A percentile compares a stretch with the other conserved stretches of the same genome.
Evolutionary conservation across 1,284 basidiomycete species (phyloP).

Genomic region (Melanopsichium pennsylvanicum): DNA sequence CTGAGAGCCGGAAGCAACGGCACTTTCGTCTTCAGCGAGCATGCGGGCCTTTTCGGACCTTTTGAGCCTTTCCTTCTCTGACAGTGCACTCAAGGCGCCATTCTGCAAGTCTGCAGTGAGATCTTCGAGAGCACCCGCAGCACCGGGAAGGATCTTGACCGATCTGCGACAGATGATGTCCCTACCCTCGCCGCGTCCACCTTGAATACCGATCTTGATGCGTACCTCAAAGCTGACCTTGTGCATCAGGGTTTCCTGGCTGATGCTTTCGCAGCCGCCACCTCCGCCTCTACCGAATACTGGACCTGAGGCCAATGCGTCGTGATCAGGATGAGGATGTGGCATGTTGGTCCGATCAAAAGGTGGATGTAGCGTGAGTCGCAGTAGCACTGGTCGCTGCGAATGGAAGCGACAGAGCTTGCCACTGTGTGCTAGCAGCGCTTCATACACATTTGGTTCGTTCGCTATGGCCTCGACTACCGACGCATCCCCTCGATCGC

Average conservation of each 20-base stretch:
- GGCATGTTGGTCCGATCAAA: conserved; percentile 58
- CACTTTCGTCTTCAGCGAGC: conserved; percentile 4
- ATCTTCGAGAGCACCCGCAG: conserved; percentile 43
- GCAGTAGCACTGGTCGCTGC: conserved; percentile 49
- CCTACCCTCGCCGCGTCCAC: conserved; percentile 36
- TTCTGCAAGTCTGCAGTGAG: not conserved
- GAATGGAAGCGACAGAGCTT: conserved; percentile 63
- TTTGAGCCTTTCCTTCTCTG: conserved; percentile 34
- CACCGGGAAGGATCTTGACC: conserved; percentile 56
- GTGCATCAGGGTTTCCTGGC: conserved; percentile 61
- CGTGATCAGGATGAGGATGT: conserved; percentile 61
- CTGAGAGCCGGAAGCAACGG: conserved; percentile 17
- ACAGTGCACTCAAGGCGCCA: not conserved
- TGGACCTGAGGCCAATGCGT: conserved; percentile 50
- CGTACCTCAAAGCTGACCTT: conserved; percentile 58
- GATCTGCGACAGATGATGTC: conserved; percentile 48
- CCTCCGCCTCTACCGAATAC: conserved; percentile 54
- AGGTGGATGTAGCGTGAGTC: conserved; percentile 57
- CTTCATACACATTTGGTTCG: conserved; percentile 30
- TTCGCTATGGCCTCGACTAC: not conserved
- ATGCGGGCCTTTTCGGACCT: conserved; percentile 38
- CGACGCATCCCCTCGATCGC: not conserved
- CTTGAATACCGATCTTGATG: conserved; percentile 51
- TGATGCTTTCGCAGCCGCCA: conserved; percentile 61
- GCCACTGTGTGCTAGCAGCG: conserved; percentile 57